Base-by-base conservation (phyloP, 2,329 filamentous ascomycete genomes). In the Penicillium concentricum region DNA sequence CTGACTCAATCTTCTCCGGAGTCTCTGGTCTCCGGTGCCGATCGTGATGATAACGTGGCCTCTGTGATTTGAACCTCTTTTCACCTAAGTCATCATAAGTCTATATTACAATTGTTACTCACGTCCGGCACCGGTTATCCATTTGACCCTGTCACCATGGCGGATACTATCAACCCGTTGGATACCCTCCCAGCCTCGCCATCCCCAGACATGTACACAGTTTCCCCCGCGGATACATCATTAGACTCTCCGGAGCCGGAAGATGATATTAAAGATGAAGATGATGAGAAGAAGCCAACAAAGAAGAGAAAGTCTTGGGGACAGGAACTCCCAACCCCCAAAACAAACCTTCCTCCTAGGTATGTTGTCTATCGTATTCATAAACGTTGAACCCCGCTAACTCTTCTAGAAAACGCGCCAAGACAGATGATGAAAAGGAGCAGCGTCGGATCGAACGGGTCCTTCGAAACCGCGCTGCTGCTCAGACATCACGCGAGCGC, bases 301-400 rank as follows among this genome's bases (percentile, higher is more conserved):
- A 97, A 97, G 85, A 97, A 97, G 85, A 84, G 94, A 69, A 99
- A 97, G 80, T 97, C 94, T 47, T 99, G 94, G 94, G 94, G 94
- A 48, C 94, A 99, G 77, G 91, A 96, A 74, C 86, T 97, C 39
- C 94, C 94, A 18, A 91, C 95, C 72, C 94, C 94, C 42, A 97
- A 97, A 84, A 97, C 94, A 32, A 95, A 93, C 71, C 86, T 97
- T 8, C 93, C 93, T 59, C 93, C 93, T 38, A 88, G 92, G 88
- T 90, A 85, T 70, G 79, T 70, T 42, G 7, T 7, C 15, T 5
- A 24, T 8, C 2, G 12, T 4, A 10, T 18, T 5, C 10, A 42
- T 15, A 15, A 13, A 37, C 5, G 1, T 24, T 9, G 28, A 42
- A 30, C 18, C 39, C 24, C 32, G 20, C 61, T 63, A 59, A 69